phyloP scores from a whole-genome alignment of 1,284 basidiomycete species.

The Austroboletus novae-zelandiae region DNA sequence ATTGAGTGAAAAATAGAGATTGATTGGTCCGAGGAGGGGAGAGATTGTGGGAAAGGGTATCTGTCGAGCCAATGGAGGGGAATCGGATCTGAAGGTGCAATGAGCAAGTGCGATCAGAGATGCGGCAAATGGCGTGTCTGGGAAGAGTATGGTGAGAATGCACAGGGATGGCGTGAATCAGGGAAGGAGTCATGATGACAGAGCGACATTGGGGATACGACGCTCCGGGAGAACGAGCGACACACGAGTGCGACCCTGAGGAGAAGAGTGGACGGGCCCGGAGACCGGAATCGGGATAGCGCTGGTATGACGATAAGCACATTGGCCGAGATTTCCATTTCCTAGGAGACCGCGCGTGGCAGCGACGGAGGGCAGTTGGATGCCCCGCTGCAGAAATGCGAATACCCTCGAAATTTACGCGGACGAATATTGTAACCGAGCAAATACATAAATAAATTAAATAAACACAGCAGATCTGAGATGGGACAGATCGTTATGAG shows the following conservation, averaged over 20 bases:
- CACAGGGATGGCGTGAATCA: not conserved
- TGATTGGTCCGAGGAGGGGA: constrained; percentile 4
- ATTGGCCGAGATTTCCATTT: not conserved
- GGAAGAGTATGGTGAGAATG: not conserved
- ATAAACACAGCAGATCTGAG: constrained; percentile 21
- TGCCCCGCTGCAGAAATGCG: constrained; percentile 23
- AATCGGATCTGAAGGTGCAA: not conserved
- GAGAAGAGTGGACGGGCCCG: not conserved
- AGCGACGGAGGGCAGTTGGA: constrained; percentile 13
- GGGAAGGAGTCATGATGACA: not conserved
- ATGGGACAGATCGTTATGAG: constrained; percentile 27
- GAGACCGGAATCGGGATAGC: too few species aligned
- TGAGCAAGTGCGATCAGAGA: not conserved
- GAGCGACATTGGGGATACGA: too few species aligned
- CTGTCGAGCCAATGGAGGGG: not conserved
- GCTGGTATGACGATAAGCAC: too few species aligned
- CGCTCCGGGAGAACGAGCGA: too few species aligned
- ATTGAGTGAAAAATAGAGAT: constrained; percentile 40
- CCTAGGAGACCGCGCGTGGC: not conserved
- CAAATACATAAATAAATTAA: constrained; percentile 1
- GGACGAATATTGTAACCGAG: constrained; percentile 8
- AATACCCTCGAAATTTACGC: constrained; percentile 31
- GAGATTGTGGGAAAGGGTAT: not conserved
- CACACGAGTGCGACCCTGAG: too few species aligned
- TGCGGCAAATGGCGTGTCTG: not conserved